Base-by-base conservation (phyloP, 306 rosid genomes). In the Herpetospermum pedunculosum region DNA sequence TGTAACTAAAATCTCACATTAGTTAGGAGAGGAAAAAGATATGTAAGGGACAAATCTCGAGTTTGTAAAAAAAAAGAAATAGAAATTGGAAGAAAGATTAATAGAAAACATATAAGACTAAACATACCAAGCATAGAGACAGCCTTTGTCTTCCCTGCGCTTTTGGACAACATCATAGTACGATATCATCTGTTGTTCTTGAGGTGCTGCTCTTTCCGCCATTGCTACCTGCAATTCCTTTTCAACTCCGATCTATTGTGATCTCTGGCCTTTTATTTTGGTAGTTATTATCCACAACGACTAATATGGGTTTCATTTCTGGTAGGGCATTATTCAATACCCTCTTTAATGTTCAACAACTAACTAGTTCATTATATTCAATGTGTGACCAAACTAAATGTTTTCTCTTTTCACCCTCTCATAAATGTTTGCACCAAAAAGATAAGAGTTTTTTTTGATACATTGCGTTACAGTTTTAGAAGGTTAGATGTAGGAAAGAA, bases 61-160 rank as follows among this genome's bases (percentile, higher is more conserved):
- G n/a, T n/a, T n/a, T n/a, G n/a, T n/a, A n/a, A n/a, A n/a, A n/a
- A n/a, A n/a, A n/a, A n/a, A n/a, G n/a, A n/a, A n/a, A n/a, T n/a
- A n/a, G 43, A 38, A 38, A 38, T 38, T 38, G 3, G 35, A 32
- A 32, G 37, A 53, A 44, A 73, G 75, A 52, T 32, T 10, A 23
- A 8, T 72, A 44, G 76, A 44, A 58, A 21, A 32, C 38, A 76
- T 49, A 19, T n/a, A n/a, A 2, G 35, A n/a, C 10, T 38, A 48
- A 46, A 74, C 62, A 53, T 32, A 86, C 89, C 77, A 83, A 65
- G 84, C 76, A 75, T 81, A 81, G 82, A 83, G 79, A 78, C 76
- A 11, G 70, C 87, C 85, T 40, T 79, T 86, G 54, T 86, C 89
- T 28, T 79, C 79, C 0, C 14, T 78, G 35, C 79, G 79, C 35